These are phyloP conservation scores for Firmiana major DNA, from an alignment of 345 rosid genomes.

Conservation along the genomic window DNA sequence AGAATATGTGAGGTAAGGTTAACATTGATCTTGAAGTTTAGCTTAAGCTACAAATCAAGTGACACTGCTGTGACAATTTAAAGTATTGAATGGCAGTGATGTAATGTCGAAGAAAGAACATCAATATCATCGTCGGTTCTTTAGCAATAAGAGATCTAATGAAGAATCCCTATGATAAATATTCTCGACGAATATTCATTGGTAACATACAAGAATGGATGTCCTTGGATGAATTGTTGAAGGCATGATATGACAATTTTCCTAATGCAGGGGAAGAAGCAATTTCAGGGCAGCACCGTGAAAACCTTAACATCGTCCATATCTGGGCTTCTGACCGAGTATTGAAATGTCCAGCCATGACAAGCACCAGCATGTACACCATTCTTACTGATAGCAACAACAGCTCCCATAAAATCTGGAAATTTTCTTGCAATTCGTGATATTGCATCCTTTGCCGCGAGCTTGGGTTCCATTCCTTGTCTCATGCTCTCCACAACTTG, in stretches of 20 bases:
- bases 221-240: slow-evolving; percentile 5
- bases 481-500: slow-evolving; percentile 97
- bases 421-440: slow-evolving; percentile 65
- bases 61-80: too few relatives aligned
- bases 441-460: slow-evolving; percentile 82
- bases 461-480: slow-evolving; percentile 74
- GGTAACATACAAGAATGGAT: background rate
- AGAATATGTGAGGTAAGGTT: too few relatives aligned
- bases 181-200: background rate
- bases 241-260: background rate
- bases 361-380: slow-evolving; percentile 84
- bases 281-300: slow-evolving; percentile 57
- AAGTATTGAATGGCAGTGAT: too few relatives aligned
- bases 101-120: too few relatives aligned
- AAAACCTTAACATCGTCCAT: slow-evolving; percentile 71
- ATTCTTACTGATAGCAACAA: slow-evolving; percentile 68
- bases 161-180: too few relatives aligned
- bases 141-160: too few relatives aligned
- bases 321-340: slow-evolving; percentile 56
- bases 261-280: background rate
- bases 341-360: slow-evolving; percentile 93
- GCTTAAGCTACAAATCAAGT: too few relatives aligned
- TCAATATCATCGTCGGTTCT: too few relatives aligned
- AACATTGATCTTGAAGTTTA: too few relatives aligned
- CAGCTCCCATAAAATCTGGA: slow-evolving; percentile 83